Evolutionary conservation across 2,329 filamentous ascomycete genomes (phyloP).

Genomic region (Sporothrix schenckii): DNA sequence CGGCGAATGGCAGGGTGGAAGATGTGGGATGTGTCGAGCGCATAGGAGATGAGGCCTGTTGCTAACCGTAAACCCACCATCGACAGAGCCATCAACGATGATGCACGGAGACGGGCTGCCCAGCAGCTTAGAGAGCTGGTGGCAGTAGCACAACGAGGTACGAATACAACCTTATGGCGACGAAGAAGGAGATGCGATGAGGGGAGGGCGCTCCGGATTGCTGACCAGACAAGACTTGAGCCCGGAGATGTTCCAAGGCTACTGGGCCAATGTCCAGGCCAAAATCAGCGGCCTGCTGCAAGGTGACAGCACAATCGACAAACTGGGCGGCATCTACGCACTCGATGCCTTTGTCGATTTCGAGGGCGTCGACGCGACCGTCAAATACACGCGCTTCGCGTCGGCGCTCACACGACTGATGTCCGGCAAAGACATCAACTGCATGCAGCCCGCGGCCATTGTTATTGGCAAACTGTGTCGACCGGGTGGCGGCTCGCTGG

Average conservation of each 20-base stretch:
- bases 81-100: slow-evolving; percentile 45
- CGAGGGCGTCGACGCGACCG: slow-evolving; percentile 87
- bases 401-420: slow-evolving; percentile 86
- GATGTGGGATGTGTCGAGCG: no score
- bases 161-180: slow-evolving; percentile 29
- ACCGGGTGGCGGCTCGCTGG: slow-evolving; percentile 89
- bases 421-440: slow-evolving; percentile 84
- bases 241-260: slow-evolving; percentile 71
- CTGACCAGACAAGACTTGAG: slow-evolving; percentile 66
- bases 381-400: slow-evolving; percentile 93
- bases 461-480: slow-evolving; percentile 88
- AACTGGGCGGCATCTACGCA: slow-evolving; percentile 87
- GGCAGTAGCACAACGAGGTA: slow-evolving; percentile 59
- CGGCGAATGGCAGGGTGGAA: background rate
- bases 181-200: background rate
- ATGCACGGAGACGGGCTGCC: slow-evolving; percentile 58
- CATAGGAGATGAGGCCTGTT: background rate
- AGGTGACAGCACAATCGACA: slow-evolving; percentile 82
- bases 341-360: slow-evolving; percentile 94
- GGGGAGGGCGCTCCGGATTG: background rate
- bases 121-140: slow-evolving; percentile 60
- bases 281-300: slow-evolving; percentile 70
- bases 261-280: slow-evolving; percentile 61
- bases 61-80: slow-evolving; percentile 16
- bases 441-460: slow-evolving; percentile 86